phyloP scores from a whole-genome alignment of 2,329 filamentous ascomycete species.

The Aspergillus quadrilineatus region DNA sequence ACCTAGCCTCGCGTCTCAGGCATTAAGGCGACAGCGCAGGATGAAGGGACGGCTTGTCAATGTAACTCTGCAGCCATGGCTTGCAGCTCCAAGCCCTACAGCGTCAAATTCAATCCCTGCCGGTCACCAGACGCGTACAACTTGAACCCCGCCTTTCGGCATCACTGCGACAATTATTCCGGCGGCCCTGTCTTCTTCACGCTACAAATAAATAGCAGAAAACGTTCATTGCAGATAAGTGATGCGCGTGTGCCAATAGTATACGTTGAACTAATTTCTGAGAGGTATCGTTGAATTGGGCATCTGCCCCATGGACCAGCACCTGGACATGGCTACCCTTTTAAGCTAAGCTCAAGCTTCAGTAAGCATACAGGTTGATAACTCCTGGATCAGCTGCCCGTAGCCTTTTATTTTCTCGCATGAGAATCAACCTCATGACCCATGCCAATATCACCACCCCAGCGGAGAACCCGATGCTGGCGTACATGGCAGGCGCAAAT shows the following conservation, averaged over 20 bases:
- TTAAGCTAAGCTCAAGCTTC: neutral
- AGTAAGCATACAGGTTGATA: constrained; percentile 16
- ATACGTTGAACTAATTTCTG: neutral
- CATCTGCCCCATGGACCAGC: neutral
- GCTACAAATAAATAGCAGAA: neutral
- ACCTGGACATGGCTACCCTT: neutral
- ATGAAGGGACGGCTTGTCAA: neutral
- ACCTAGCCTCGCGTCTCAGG: neutral
- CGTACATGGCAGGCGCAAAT: constrained; percentile 16
- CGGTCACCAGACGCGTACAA: constrained; percentile 4
- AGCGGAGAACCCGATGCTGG: constrained; percentile 18
- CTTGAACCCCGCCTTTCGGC: neutral
- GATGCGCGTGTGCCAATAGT: neutral
- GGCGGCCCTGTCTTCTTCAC: neutral
- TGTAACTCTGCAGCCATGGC: neutral
- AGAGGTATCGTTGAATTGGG: neutral
- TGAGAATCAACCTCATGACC: constrained; percentile 14
- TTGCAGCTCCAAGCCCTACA: neutral
- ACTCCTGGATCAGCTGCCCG: constrained; percentile 13
- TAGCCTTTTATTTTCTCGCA: constrained; percentile 13
- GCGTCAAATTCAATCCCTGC: neutral
- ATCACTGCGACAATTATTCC: neutral
- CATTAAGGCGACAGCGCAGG: neutral
- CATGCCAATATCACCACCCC: constrained; percentile 16
- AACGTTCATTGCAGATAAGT: neutral